Conservation (phyloP, 2,329 filamentous ascomycete genomes). For the Fusarium miscanthi region DNA sequence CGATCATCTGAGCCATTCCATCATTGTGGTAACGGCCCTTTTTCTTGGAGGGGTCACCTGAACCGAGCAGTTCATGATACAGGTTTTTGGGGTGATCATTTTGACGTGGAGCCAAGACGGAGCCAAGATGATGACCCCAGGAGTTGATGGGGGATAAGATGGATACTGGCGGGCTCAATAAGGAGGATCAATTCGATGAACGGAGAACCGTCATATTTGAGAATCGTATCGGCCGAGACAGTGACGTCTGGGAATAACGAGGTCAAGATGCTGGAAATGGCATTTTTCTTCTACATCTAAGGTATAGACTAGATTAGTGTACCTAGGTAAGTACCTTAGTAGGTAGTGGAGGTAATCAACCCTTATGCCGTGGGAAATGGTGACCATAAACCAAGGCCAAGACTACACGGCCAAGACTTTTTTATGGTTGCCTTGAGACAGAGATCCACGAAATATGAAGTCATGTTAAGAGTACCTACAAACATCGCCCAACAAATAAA, state of each 20-base stretch:
- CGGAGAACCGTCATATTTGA: background rate
- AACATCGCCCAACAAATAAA: slow-evolving; percentile 2
- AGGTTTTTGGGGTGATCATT: slow-evolving; percentile 17
- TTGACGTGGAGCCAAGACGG: slow-evolving; percentile 26
- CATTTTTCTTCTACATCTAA: background rate
- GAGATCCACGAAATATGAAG: slow-evolving; percentile 20
- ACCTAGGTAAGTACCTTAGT: no score
- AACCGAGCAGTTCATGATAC: slow-evolving; percentile 6
- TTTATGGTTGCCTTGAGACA: slow-evolving; percentile 2
- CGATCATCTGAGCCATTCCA: slow-evolving; percentile 17
- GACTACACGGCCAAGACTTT: slow-evolving; percentile 4
- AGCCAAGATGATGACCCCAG: slow-evolving; percentile 19
- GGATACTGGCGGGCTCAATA: slow-evolving; percentile 12
- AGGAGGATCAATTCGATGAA: slow-evolving; percentile 2
- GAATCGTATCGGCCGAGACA: background rate
- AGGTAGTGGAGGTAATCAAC: background rate
- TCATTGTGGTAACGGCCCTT: slow-evolving; percentile 16
- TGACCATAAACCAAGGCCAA: background rate
- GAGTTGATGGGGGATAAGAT: slow-evolving; percentile 3
- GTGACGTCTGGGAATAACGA: background rate
- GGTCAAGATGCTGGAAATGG: background rate
- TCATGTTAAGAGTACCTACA: slow-evolving; percentile 3
- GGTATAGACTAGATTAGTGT: no score
- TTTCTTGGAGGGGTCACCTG: slow-evolving; percentile 22
- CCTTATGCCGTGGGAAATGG: background rate